Evolutionary conservation across 306 rosid species (phyloP).

Genomic region (Trifolium pratense): DNA sequence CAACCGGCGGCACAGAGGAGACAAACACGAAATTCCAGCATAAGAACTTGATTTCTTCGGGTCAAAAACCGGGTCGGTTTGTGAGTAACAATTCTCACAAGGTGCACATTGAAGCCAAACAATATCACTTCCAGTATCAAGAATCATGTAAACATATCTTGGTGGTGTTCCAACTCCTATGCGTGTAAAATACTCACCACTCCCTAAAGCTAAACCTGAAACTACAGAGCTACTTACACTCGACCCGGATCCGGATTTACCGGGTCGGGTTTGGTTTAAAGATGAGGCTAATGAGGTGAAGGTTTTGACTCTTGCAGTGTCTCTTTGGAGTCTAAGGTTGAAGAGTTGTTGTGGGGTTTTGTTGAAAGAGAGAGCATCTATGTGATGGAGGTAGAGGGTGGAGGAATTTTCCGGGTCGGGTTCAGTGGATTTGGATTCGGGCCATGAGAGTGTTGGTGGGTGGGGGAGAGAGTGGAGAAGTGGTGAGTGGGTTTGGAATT

Average conservation of each 20-base stretch:
- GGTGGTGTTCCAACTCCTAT: slow-evolving; percentile 86
- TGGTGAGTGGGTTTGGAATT: slow-evolving; percentile 56
- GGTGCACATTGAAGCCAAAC: slow-evolving; percentile 45
- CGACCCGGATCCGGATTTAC: slow-evolving; percentile 11
- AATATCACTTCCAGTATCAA: slow-evolving; percentile 88
- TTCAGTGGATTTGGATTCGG: slow-evolving; percentile 25
- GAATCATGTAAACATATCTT: slow-evolving; percentile 66
- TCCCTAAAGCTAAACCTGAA: slow-evolving; percentile 79
- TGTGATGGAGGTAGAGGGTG: slow-evolving; percentile 59
- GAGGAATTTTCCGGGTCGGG: slow-evolving; percentile 28
- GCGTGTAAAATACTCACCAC: slow-evolving; percentile 95
- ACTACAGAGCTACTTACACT: slow-evolving; percentile 66
- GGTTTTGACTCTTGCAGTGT: slow-evolving; percentile 57
- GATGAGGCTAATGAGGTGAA: slow-evolving; percentile 37
- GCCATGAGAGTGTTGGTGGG: slow-evolving; percentile 56
- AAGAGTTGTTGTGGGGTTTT: slow-evolving; percentile 70
- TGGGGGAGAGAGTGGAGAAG: slow-evolving; percentile 52
- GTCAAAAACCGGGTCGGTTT: slow-evolving; percentile 76
- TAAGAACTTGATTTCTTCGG: slow-evolving; percentile 57
- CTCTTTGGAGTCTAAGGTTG: slow-evolving; percentile 70
- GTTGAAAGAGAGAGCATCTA: slow-evolving; percentile 60
- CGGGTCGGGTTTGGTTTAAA: slow-evolving; percentile 6
- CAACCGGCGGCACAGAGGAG: slow-evolving; percentile 63
- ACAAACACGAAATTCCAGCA: slow-evolving; percentile 54
- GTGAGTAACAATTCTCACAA: slow-evolving; percentile 71